Evolutionary conservation across 2,329 filamentous ascomycete genomes (phyloP).

Genomic region (Ceratocystiopsis minuta): DNA sequence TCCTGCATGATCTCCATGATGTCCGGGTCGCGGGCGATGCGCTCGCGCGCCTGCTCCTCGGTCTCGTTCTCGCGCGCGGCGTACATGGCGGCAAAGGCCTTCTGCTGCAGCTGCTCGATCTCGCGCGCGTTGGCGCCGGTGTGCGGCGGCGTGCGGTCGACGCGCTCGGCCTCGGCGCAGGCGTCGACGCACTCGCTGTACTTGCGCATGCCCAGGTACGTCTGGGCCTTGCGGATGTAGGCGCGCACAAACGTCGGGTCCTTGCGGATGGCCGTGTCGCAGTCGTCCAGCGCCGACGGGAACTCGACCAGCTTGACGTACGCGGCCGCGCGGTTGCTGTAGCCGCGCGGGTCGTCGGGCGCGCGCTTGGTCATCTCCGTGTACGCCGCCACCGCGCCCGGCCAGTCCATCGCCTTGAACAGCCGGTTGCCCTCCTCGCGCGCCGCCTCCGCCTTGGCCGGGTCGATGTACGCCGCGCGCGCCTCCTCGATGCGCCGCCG

Average conservation of each 20-base stretch:
- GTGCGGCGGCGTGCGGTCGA: slow-evolving; percentile 48
- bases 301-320: slow-evolving; percentile 95
- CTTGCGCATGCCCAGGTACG: slow-evolving; percentile 92
- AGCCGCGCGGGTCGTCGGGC: slow-evolving; percentile 81
- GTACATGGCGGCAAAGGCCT: slow-evolving; percentile 82
- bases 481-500: slow-evolving; percentile 65
- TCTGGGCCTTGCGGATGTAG: slow-evolving; percentile 91
- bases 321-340: slow-evolving; percentile 91
- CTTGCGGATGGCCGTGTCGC: slow-evolving; percentile 75
- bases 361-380: slow-evolving; percentile 92
- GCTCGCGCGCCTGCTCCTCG: slow-evolving; percentile 85
- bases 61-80: slow-evolving; percentile 81
- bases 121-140: slow-evolving; percentile 67
- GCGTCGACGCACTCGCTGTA: slow-evolving; percentile 89
- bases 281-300: slow-evolving; percentile 83
- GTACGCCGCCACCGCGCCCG: slow-evolving; percentile 84
- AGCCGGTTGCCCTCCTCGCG: slow-evolving; percentile 89
- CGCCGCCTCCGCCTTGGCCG: slow-evolving; percentile 83
- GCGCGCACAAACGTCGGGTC: slow-evolving; percentile 88
- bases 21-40: slow-evolving; percentile 82
- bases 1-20: slow-evolving; percentile 88
- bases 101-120: slow-evolving; percentile 87
- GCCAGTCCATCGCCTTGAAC: slow-evolving; percentile 95
- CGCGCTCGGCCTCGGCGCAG: slow-evolving; percentile 59
- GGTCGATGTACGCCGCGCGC: slow-evolving; percentile 69